Evolutionary conservation across 306 rosid species (phyloP).

Genomic region (Inga leiocalycina): DNA sequence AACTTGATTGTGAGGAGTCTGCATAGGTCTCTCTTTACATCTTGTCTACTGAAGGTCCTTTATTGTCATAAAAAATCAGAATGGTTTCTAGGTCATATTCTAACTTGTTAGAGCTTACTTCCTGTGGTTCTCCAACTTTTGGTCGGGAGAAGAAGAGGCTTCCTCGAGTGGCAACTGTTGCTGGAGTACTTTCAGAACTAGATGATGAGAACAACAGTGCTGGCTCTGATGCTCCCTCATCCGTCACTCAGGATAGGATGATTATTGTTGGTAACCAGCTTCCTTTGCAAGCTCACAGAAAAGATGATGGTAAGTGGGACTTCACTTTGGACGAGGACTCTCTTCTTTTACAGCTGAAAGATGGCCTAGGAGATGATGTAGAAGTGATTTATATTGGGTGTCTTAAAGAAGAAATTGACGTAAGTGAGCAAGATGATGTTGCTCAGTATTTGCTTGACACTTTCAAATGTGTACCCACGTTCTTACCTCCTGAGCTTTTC

Average conservation of each 20-base stretch:
- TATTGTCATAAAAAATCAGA: constrained; percentile 24
- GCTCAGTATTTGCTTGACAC: constrained; percentile 67
- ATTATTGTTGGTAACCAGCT: constrained; percentile 86
- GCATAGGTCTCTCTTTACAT: constrained; percentile 28
- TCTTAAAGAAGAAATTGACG: constrained; percentile 69
- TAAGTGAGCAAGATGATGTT: constrained; percentile 85
- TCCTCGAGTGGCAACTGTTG: constrained; percentile 75
- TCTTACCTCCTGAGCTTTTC: constrained; percentile 67
- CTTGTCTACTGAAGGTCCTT: constrained; percentile 19
- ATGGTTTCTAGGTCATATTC: constrained; percentile 51
- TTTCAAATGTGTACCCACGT: constrained; percentile 74
- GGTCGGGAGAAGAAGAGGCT: constrained; percentile 58
- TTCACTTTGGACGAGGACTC: constrained; percentile 84
- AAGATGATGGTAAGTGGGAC: constrained; percentile 56
- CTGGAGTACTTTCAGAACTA: constrained; percentile 68
- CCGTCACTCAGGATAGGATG: constrained; percentile 58
- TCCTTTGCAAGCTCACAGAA: constrained; percentile 68
- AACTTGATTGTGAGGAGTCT: constrained; percentile 22
- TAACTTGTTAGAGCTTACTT: constrained; percentile 54
- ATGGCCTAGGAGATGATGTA: constrained; percentile 80
- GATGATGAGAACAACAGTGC: constrained; percentile 70
- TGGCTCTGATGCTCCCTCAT: constrained; percentile 59
- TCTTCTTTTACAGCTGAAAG: constrained; percentile 72
- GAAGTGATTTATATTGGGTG: constrained; percentile 85
- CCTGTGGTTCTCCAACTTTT: constrained; percentile 64